phyloP scores from a whole-genome alignment of 2,329 filamentous ascomycete genomes.

The Penicillium nordicum region DNA sequence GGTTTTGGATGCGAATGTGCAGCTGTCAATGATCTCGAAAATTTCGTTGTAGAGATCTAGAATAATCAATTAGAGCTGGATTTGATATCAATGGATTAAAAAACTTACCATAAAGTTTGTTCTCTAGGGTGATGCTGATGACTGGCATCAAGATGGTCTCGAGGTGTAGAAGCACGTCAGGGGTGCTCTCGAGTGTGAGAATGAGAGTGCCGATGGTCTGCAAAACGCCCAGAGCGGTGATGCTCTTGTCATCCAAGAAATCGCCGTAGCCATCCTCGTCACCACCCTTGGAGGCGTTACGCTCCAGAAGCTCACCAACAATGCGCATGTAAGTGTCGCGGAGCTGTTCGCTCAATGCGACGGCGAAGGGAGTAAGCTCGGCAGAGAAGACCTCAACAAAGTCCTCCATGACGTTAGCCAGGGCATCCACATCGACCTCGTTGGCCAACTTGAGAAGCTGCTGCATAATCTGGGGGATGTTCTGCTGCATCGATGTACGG shows the following conservation, averaged over 20 bases:
- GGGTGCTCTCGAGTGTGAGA: conserved; percentile 92
- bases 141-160: conserved; percentile 97
- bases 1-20: conserved; percentile 93
- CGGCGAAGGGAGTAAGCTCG: conserved; percentile 93
- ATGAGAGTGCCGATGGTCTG: conserved; percentile 98
- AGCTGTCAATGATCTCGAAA: conserved; percentile 99
- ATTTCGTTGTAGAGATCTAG: conserved; percentile 87
- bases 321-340: conserved; percentile 95
- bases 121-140: conserved; percentile 91
- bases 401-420: conserved; percentile 99
- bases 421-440: conserved; percentile 93
- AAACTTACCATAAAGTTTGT: conserved; percentile 79
- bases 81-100: conserved; percentile 41
- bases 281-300: conserved; percentile 70
- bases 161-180: conserved; percentile 88
- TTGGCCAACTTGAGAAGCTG: conserved; percentile 95
- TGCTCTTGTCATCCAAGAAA: conserved; percentile 96
- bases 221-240: conserved; percentile 90
- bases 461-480: conserved; percentile 99
- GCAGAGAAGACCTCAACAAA: conserved; percentile 98
- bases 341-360: conserved; percentile 91
- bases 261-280: conserved; percentile 80
- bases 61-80: neutral
- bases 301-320: conserved; percentile 83
- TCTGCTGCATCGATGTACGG: conserved; percentile 91